A percentile compares a stretch with the other conserved stretches of the same genome.
Conservation (phyloP, 2,329 filamentous ascomycete genomes). For the Calonectria ilicicola region DNA sequence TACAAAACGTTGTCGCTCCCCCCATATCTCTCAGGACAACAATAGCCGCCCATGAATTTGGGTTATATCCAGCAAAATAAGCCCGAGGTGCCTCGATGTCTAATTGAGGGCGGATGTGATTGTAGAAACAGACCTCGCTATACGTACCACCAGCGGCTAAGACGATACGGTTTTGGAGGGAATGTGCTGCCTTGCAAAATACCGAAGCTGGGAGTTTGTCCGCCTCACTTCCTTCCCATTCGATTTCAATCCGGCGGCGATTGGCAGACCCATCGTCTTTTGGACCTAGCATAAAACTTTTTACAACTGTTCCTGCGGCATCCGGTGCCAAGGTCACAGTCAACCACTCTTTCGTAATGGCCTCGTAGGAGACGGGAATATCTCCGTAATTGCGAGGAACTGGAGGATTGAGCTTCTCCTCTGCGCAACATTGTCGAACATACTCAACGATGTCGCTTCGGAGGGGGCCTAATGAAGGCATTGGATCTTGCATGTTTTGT, state of each 20-base stretch:
- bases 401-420: neutral
- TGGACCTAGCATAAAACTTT: neutral
- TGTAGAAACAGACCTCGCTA: neutral
- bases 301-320: neutral
- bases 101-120: neutral
- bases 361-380: neutral
- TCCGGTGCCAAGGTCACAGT: neutral
- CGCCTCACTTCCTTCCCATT: neutral
- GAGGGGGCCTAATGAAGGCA: neutral
- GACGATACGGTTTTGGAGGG: neutral
- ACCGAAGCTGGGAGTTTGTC: neutral
- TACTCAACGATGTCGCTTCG: neutral
- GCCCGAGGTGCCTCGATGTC: neutral
- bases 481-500: neutral
- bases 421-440: neutral
- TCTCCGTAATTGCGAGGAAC: neutral
- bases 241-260: neutral
- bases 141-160: neutral
- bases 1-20: neutral
- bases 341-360: neutral
- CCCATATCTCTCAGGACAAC: neutral
- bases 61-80: neutral
- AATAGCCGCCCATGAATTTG: neutral
- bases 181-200: neutral
- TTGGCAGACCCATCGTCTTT: neutral